phyloP scores from a whole-genome alignment of 179 eudicot genomes.

The Spinacia oleracea region DNA sequence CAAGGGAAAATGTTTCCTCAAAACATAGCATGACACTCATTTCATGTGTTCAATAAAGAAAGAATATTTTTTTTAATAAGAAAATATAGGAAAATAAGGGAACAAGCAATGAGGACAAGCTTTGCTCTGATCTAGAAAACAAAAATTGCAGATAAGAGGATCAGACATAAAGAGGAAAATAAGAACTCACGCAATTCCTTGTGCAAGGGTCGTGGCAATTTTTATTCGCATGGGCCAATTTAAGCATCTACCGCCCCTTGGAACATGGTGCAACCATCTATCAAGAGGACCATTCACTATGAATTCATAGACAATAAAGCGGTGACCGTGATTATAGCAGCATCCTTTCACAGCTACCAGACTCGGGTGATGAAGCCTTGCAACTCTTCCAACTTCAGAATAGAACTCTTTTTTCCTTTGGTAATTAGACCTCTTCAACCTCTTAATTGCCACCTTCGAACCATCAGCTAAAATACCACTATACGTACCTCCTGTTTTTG shows the following conservation, averaged over 20 bases:
- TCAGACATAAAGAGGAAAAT: not conserved
- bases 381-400: slow-evolving; percentile 87
- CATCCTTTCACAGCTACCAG: slow-evolving; percentile 88
- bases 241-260: slow-evolving; percentile 87
- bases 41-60: not conserved
- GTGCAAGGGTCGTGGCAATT: slow-evolving; percentile 86
- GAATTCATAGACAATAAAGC: slow-evolving; percentile 84
- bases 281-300: slow-evolving; percentile 85
- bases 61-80: no score
- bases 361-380: slow-evolving; percentile 86
- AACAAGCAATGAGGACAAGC: no score
- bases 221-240: slow-evolving; percentile 89
- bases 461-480: slow-evolving; percentile 82
- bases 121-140: no score
- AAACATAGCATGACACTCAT: not conserved
- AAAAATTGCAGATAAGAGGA: not conserved
- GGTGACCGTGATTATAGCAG: slow-evolving; percentile 93
- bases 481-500: slow-evolving; percentile 91
- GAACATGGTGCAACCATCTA: slow-evolving; percentile 93
- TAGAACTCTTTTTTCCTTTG: slow-evolving; percentile 95
- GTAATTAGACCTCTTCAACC: slow-evolving; percentile 77
- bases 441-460: slow-evolving; percentile 84
- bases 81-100: no score
- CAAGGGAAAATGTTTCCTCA: not conserved
- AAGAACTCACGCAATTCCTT: slow-evolving; percentile 89